phyloP scores from a whole-genome alignment of 1,284 basidiomycete species.

The Anthracocystis panici-leucophaei region DNA sequence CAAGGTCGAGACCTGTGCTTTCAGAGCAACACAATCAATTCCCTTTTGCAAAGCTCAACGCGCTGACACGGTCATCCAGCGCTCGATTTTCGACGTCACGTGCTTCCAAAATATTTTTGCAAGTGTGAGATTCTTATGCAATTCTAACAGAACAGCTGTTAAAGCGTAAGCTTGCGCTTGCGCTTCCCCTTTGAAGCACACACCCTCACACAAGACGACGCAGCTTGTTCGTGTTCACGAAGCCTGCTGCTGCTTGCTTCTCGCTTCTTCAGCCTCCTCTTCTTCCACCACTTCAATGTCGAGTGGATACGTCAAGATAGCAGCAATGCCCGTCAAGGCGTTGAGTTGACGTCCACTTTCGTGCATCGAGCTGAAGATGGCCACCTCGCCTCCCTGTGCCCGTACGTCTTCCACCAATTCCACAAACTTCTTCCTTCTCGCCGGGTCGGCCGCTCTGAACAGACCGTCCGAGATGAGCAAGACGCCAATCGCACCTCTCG shows the following conservation, averaged over 20 bases:
- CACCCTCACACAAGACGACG: not conserved
- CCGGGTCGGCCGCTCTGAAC: constrained; percentile 75
- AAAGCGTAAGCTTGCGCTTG: not conserved
- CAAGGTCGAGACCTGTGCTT: not conserved
- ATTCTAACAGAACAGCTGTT: not conserved
- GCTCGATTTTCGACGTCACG: constrained; percentile 5
- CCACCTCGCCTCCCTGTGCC: constrained; percentile 87
- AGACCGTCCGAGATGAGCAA: constrained; percentile 94
- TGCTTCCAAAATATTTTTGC: not conserved
- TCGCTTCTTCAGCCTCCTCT: constrained; percentile 72
- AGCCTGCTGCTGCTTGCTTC: constrained; percentile 20
- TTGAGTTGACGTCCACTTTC: constrained; percentile 91
- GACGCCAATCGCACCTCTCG: constrained; percentile 92
- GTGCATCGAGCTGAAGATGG: constrained; percentile 99
- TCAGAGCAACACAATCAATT: constrained; percentile 25
- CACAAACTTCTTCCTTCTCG: constrained; percentile 78
- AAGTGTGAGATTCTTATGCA: constrained; percentile 13
- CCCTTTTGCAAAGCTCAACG: constrained; percentile 5
- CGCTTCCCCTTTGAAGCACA: not conserved
- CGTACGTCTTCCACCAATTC: constrained; percentile 88
- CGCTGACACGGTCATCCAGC: constrained; percentile 22
- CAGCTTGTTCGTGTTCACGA: not conserved
- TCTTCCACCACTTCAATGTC: constrained; percentile 80
- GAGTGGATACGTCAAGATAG: constrained; percentile 93
- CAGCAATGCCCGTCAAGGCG: constrained; percentile 92